A percentile compares a stretch with the other conserved stretches of the same genome.
phyloP scores from a whole-genome alignment of 352 stramenopile species.

The Globisporangium takayamanum region DNA sequence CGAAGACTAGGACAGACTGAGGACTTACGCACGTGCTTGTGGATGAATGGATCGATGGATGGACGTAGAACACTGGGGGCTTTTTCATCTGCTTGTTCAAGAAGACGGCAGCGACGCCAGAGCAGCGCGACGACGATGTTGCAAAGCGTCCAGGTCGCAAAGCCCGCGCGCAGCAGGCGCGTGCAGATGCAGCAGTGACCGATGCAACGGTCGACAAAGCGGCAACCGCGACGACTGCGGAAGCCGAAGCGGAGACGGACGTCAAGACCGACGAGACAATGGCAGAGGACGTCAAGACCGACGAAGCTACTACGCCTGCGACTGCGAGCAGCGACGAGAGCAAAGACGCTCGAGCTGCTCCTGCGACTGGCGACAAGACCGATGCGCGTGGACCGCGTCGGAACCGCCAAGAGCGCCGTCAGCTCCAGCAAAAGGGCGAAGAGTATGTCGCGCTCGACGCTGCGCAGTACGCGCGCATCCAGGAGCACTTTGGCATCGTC shows the following conservation, averaged over 20 bases:
- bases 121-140: constrained; percentile 12
- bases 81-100: constrained; percentile 99
- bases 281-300: constrained; percentile 10
- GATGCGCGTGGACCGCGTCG: constrained; percentile 3
- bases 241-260: background rate
- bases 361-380: background rate
- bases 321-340: constrained; percentile 9
- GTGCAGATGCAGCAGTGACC: constrained; percentile 1
- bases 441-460: constrained; percentile 68
- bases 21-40: background rate
- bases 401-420: constrained; percentile 36
- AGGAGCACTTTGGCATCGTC: constrained; percentile 73
- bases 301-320: constrained; percentile 7
- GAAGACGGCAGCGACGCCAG: constrained; percentile 76
- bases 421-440: constrained; percentile 50
- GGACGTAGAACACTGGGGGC: constrained; percentile 90
- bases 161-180: constrained; percentile 16
- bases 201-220: constrained; percentile 11
- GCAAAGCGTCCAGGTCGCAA: constrained; percentile 15
- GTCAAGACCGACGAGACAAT: constrained; percentile 5
- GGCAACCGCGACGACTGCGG: background rate
- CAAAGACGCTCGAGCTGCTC: constrained; percentile 13
- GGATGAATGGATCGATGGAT: background rate
- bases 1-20: background rate
- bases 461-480: constrained; percentile 51